These are phyloP conservation scores for Suillus tomentosus DNA, from an alignment of 768 basidiomycete species.

Conservation along the genomic window DNA sequence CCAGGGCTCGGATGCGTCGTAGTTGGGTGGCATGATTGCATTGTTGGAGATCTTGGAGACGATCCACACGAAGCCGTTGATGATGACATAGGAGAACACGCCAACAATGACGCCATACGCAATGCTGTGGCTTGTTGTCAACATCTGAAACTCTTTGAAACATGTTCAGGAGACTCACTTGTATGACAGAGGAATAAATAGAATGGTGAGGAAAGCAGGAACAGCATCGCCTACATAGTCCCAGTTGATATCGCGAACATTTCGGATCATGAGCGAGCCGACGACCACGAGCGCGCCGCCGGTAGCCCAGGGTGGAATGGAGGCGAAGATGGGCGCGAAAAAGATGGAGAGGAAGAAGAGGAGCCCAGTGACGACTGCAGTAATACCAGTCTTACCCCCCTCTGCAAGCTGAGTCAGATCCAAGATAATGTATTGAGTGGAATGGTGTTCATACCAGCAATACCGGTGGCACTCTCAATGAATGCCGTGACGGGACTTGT, in stretches of 20 bases:
- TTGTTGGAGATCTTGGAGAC: constrained; percentile 57
- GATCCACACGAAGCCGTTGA: constrained; percentile 70
- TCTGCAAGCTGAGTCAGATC: constrained; percentile 43
- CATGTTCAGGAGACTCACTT: constrained; percentile 49
- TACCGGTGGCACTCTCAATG: constrained; percentile 83
- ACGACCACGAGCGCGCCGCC: constrained; percentile 85
- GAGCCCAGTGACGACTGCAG: constrained; percentile 70
- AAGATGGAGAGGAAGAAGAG: constrained; percentile 85
- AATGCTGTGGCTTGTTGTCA: constrained; percentile 50
- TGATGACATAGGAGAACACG: constrained; percentile 63
- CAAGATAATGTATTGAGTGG: neutral
- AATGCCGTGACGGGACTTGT: constrained; percentile 82
- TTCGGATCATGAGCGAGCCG: constrained; percentile 88
- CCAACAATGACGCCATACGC: constrained; percentile 90
- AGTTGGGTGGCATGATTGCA: constrained; percentile 64
- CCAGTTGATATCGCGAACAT: constrained; percentile 88
- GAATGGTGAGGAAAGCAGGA: constrained; percentile 80
- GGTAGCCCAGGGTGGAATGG: constrained; percentile 86
- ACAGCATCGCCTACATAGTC: constrained; percentile 85
- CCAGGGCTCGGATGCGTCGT: constrained; percentile 69
- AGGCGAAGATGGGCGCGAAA: constrained; percentile 88
- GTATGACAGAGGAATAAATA: constrained; percentile 78
- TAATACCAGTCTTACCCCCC: constrained; percentile 87
- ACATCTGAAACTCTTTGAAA: constrained; percentile 1
- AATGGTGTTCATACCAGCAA: constrained; percentile 49